A percentile compares a stretch with the other conserved stretches of the same genome.
phyloP scores from a whole-genome alignment of 2,329 filamentous ascomycete species.

The Nemania bipapillata region DNA sequence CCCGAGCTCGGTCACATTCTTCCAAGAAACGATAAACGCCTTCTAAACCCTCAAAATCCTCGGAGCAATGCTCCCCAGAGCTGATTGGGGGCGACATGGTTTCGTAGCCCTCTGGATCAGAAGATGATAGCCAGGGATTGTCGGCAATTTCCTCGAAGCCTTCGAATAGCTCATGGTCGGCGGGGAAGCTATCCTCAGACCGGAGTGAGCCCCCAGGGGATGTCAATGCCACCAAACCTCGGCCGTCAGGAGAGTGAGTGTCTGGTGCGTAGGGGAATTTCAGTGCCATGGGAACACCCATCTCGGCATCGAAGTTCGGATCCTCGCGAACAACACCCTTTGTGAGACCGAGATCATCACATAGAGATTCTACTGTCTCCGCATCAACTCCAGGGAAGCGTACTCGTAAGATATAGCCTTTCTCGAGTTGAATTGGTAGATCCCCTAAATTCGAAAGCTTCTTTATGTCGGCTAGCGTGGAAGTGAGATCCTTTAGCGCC shows the following conservation, averaged over 20 bases:
- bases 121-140: constrained; percentile 62
- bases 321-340: constrained; percentile 84
- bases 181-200: constrained; percentile 52
- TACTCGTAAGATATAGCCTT: constrained; percentile 75
- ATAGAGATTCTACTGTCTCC: constrained; percentile 81
- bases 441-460: constrained; percentile 81
- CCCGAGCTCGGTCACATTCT: constrained; percentile 62
- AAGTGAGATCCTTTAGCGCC: constrained; percentile 82
- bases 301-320: constrained; percentile 72
- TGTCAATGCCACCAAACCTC: constrained; percentile 50
- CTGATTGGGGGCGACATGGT: constrained; percentile 61
- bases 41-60: constrained; percentile 66
- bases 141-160: constrained; percentile 55
- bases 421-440: constrained; percentile 79
- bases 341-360: constrained; percentile 85
- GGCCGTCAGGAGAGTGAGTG: constrained; percentile 40
- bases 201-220: constrained; percentile 62
- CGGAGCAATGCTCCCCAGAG: constrained; percentile 58
- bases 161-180: constrained; percentile 56
- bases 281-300: constrained; percentile 78
- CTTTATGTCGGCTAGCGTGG: constrained; percentile 82
- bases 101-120: constrained; percentile 60
- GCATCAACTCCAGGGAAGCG: constrained; percentile 92
- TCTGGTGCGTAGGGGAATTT: constrained; percentile 86
- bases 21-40: constrained; percentile 69